Conservation (phyloP, 2,329 filamentous ascomycete genomes). For the Akanthomyces lecanii region DNA sequence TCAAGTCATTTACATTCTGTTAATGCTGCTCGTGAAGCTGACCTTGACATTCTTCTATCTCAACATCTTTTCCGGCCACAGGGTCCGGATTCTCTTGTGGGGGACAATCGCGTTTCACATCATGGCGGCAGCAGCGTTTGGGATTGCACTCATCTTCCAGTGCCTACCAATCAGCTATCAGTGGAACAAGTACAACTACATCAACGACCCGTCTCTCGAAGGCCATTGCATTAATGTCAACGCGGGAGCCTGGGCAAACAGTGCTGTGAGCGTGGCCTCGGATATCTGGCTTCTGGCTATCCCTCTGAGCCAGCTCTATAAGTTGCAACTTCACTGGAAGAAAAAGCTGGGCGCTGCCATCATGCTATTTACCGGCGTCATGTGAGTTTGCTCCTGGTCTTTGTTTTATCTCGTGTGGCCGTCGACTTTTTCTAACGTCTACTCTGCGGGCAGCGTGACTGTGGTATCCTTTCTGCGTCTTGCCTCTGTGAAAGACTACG, state of each 20-base stretch:
- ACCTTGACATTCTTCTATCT: slow-evolving; percentile 48
- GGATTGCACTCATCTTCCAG: slow-evolving; percentile 39
- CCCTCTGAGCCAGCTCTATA: slow-evolving; percentile 37
- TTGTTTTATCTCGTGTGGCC: slow-evolving; percentile 18
- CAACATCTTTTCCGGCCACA: slow-evolving; percentile 40
- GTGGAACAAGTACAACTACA: slow-evolving; percentile 45
- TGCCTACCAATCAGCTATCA: slow-evolving; percentile 44
- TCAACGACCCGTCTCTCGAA: slow-evolving; percentile 26
- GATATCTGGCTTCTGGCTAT: slow-evolving; percentile 45
- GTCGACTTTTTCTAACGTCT: neutral
- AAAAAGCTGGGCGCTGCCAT: slow-evolving; percentile 26
- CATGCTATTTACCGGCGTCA: slow-evolving; percentile 42
- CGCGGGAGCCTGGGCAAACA: slow-evolving; percentile 42
- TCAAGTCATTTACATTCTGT: slow-evolving; percentile 37
- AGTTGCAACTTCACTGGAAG: slow-evolving; percentile 36
- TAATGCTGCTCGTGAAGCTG: slow-evolving; percentile 40
- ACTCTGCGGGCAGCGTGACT: slow-evolving; percentile 22
- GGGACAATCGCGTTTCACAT: slow-evolving; percentile 32
- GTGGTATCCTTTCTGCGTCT: slow-evolving; percentile 30
- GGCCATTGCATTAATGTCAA: slow-evolving; percentile 45
- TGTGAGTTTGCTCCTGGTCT: slow-evolving; percentile 18
- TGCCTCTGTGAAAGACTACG: slow-evolving; percentile 26
- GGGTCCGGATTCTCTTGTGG: slow-evolving; percentile 35
- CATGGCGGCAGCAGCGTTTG: slow-evolving; percentile 33
- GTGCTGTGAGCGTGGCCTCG: slow-evolving; percentile 41